Conservation (phyloP, 768 basidiomycete species). For the Calocybe cyanea region DNA sequence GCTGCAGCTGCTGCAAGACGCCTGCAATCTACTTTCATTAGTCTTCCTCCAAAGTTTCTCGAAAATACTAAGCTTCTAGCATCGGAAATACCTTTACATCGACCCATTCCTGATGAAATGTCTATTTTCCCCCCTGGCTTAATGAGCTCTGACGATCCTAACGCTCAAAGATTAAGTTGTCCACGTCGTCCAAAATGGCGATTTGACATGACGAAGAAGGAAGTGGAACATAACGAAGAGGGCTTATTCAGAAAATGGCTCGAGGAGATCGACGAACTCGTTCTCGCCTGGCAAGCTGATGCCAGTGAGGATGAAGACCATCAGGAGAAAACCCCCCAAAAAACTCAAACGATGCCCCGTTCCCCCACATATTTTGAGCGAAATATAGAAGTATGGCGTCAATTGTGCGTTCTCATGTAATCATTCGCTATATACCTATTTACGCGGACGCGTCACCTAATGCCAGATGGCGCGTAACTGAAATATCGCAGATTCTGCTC, state of each 20-base stretch:
- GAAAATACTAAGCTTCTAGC: conserved; percentile 57
- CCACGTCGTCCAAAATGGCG: conserved; percentile 85
- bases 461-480: conserved; percentile 85
- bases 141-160: conserved; percentile 16
- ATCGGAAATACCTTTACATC: conserved; percentile 42
- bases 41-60: conserved; percentile 54
- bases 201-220: conserved; percentile 81
- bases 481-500: conserved; percentile 85
- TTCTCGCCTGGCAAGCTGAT: conserved; percentile 25
- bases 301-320: conserved; percentile 36
- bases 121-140: conserved; percentile 31
- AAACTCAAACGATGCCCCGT: conserved; percentile 37
- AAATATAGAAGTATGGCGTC: conserved; percentile 93
- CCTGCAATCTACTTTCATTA: conserved; percentile 70
- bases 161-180: conserved; percentile 31
- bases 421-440: too few species aligned
- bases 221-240: conserved; percentile 90
- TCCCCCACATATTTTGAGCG: conserved; percentile 84
- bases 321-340: conserved; percentile 6
- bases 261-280: conserved; percentile 51
- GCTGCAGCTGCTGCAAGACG: conserved; percentile 31
- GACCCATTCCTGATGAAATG: conserved; percentile 48
- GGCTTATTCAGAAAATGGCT: conserved; percentile 81
- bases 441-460: conserved; percentile 1
- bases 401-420: conserved; percentile 56